Conservation (phyloP, 2,329 filamentous ascomycete species). For the Hymenoscyphus fraxineus region DNA sequence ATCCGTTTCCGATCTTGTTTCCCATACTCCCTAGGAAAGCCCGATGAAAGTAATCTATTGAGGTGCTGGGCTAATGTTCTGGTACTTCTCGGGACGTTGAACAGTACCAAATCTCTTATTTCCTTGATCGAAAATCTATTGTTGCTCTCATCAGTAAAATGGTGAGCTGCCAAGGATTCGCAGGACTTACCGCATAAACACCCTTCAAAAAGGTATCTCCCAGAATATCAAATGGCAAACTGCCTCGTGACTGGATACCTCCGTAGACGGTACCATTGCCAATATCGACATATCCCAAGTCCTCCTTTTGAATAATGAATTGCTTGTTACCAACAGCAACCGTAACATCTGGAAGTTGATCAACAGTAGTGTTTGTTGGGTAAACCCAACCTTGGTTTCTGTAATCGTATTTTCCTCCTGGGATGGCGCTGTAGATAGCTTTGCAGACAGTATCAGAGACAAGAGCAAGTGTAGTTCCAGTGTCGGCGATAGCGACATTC, state of each 20-base stretch:
- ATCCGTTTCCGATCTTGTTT: not conserved
- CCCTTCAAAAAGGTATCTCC: slow-evolving; percentile 57
- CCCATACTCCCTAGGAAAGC: not conserved
- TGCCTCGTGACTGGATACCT: slow-evolving; percentile 55
- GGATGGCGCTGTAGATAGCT: slow-evolving; percentile 61
- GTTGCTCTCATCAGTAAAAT: slow-evolving; percentile 12
- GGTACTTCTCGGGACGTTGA: slow-evolving; percentile 39
- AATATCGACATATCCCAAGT: slow-evolving; percentile 53
- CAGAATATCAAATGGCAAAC: slow-evolving; percentile 53
- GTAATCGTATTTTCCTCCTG: slow-evolving; percentile 54
- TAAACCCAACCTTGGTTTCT: slow-evolving; percentile 61
- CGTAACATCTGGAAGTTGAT: slow-evolving; percentile 56
- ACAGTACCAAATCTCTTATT: slow-evolving; percentile 54
- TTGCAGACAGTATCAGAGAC: slow-evolving; percentile 58
- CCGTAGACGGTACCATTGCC: slow-evolving; percentile 54
- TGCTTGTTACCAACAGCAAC: slow-evolving; percentile 60
- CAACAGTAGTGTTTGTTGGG: slow-evolving; percentile 48
- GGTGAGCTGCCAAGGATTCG: not conserved
- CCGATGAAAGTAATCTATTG: not conserved
- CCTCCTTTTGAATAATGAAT: slow-evolving; percentile 55
- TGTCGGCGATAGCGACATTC: slow-evolving; percentile 69
- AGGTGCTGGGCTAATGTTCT: slow-evolving; percentile 29
- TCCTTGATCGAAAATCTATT: slow-evolving; percentile 55
- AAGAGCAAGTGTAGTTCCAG: slow-evolving; percentile 65
- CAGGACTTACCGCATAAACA: slow-evolving; percentile 51